phyloP scores from a whole-genome alignment of 352 stramenopile species.

The Phytophthora pluvialis region DNA sequence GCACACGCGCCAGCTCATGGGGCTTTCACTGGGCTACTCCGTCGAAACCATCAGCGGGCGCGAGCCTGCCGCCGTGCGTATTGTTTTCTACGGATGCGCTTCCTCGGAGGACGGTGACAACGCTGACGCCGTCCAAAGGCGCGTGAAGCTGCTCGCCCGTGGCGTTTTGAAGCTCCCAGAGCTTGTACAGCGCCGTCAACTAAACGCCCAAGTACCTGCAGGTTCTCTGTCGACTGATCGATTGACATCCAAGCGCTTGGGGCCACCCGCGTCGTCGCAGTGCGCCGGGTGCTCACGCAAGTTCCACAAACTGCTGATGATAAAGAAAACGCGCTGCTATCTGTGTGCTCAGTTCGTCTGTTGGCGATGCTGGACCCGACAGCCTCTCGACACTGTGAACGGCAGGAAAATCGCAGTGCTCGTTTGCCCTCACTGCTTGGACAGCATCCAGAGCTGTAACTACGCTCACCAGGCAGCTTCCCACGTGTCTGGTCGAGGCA shows the following conservation, averaged over 20 bases:
- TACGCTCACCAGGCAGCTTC: constrained; percentile 36
- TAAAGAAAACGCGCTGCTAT: constrained; percentile 43
- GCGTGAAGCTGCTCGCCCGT: constrained; percentile 22
- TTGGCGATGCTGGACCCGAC: constrained; percentile 32
- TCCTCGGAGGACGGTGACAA: background rate
- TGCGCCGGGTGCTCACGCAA: constrained; percentile 59
- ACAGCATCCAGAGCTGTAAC: constrained; percentile 52
- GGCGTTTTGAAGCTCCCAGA: constrained; percentile 24
- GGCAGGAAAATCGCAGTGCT: constrained; percentile 40
- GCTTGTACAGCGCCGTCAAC: constrained; percentile 18
- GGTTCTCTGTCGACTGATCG: constrained; percentile 11
- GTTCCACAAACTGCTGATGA: constrained; percentile 32
- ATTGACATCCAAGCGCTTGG: background rate
- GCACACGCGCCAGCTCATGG: constrained; percentile 13
- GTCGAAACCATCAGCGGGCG: constrained; percentile 20
- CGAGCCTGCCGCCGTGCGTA: constrained; percentile 14
- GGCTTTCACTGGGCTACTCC: constrained; percentile 22
- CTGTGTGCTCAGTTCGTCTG: constrained; percentile 47
- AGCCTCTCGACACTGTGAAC: constrained; percentile 36
- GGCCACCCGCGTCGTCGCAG: constrained; percentile 11
- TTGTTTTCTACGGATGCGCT: constrained; percentile 26
- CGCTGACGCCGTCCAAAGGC: constrained; percentile 1
- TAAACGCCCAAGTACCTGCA: constrained; percentile 20
- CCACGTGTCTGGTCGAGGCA: constrained; percentile 11
- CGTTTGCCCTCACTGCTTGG: constrained; percentile 51